Percentiles rank a stretch among this genome's conserved stretches.
phyloP scores from a whole-genome alignment of 1,284 basidiomycete species.

The Pulveroboletus ridleyi region DNA sequence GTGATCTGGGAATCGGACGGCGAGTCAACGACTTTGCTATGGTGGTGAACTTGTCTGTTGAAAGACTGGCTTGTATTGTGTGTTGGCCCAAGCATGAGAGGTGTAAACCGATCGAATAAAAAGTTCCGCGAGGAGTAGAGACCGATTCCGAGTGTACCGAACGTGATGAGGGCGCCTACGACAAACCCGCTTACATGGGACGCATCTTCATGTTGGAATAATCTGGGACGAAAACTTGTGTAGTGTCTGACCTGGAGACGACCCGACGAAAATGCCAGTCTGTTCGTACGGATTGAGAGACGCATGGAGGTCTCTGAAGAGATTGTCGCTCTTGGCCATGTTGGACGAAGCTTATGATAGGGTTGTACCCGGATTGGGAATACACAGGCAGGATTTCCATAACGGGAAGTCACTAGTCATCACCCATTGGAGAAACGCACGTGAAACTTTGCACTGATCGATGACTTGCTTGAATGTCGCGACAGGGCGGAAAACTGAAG shows the following conservation, averaged over 20 bases:
- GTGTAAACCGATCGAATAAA: constrained; percentile 8
- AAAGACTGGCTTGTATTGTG: neutral
- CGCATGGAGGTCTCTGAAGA: neutral
- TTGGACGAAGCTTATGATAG: no score
- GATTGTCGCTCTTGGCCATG: no score
- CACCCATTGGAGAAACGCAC: neutral
- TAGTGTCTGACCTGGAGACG: constrained; percentile 14
- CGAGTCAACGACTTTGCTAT: constrained; percentile 7
- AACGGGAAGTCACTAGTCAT: constrained; percentile 5
- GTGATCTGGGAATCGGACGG: neutral
- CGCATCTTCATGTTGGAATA: constrained; percentile 7
- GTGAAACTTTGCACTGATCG: constrained; percentile 7
- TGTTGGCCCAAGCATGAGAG: constrained; percentile 9
- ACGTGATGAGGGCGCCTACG: constrained; percentile 26
- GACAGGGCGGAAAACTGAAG: constrained; percentile 85
- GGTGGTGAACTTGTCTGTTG: constrained; percentile 10
- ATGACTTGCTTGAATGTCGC: constrained; percentile 54
- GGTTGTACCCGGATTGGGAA: no score
- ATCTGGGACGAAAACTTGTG: constrained; percentile 3
- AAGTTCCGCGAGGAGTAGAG: constrained; percentile 22
- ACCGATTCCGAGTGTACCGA: constrained; percentile 30
- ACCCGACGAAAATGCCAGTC: neutral
- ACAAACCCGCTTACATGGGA: constrained; percentile 20
- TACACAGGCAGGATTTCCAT: constrained; percentile 11
- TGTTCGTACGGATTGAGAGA: neutral